phyloP scores from a whole-genome alignment of 345 rosid species.

The Acer saccharum region DNA sequence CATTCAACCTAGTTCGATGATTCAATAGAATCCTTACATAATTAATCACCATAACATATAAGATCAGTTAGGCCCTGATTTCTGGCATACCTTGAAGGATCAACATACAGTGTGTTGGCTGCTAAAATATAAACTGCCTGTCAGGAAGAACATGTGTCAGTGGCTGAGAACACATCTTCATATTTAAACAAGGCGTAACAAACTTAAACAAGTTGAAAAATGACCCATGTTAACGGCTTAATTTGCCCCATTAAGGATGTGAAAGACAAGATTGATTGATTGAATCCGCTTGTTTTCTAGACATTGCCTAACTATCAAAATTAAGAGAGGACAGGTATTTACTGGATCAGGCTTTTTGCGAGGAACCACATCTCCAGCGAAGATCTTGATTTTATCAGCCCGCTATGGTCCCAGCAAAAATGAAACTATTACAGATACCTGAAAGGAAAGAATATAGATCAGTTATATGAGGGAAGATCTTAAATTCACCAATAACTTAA shows the following conservation, averaged over 20 bases:
- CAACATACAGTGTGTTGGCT: constrained; percentile 85
- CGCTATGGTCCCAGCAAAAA: constrained; percentile 85
- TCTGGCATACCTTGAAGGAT: constrained; percentile 71
- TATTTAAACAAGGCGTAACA: background rate
- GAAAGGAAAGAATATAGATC: constrained; percentile 19
- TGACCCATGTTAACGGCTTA: background rate
- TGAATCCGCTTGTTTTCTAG: background rate
- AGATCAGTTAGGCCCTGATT: background rate
- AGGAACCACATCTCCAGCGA: constrained; percentile 94
- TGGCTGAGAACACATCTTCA: background rate
- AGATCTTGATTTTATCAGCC: constrained; percentile 85
- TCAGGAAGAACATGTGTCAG: constrained; percentile 19
- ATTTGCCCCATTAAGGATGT: background rate
- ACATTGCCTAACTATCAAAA: constrained; percentile 7
- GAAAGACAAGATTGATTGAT: constrained; percentile 1
- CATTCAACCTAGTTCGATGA: background rate
- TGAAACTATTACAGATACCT: constrained; percentile 94
- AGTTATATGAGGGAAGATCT: constrained; percentile 11
- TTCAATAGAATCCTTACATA: background rate
- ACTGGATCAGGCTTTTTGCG: constrained; percentile 97
- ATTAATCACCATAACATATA: background rate
- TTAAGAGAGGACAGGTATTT: constrained; percentile 7
- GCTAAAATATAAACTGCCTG: constrained; percentile 92
- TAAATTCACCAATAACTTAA: background rate
- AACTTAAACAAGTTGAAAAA: background rate